These are phyloP conservation scores for Lindgomyces ingoldianus DNA, from an alignment of 495 filamentous ascomycete genomes.

Conservation along the genomic window DNA sequence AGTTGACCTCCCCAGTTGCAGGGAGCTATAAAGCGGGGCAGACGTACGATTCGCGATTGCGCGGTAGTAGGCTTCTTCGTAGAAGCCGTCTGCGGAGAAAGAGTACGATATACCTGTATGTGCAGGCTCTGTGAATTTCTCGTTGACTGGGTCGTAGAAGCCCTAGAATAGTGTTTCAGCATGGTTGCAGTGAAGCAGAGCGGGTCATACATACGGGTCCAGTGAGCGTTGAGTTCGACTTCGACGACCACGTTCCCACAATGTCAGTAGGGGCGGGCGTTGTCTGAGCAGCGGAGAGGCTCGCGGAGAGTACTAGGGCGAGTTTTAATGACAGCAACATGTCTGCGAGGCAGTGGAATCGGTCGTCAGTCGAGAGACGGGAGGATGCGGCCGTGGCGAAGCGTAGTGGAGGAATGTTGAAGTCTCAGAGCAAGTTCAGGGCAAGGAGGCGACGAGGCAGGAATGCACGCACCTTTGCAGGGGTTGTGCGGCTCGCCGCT, in stretches of 20 bases:
- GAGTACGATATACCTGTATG: slow-evolving; percentile 81
- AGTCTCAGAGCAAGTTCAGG: slow-evolving; percentile 8
- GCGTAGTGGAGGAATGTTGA: slow-evolving; percentile 19
- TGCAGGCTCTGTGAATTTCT: slow-evolving; percentile 67
- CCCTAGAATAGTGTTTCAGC: slow-evolving; percentile 50
- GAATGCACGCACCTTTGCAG: slow-evolving; percentile 21
- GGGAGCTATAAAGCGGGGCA: not conserved
- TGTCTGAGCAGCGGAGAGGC: slow-evolving; percentile 39
- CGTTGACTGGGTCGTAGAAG: slow-evolving; percentile 73
- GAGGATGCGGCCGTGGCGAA: slow-evolving; percentile 2
- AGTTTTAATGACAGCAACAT: slow-evolving; percentile 28
- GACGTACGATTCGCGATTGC: slow-evolving; percentile 72
- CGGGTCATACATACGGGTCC: slow-evolving; percentile 62
- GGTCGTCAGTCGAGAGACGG: not conserved
- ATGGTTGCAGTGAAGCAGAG: slow-evolving; percentile 9
- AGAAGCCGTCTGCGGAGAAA: slow-evolving; percentile 71
- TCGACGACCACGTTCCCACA: slow-evolving; percentile 76
- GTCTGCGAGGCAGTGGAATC: not conserved
- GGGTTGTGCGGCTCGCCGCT: slow-evolving; percentile 25
- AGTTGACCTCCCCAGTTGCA: not conserved
- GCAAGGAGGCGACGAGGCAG: slow-evolving; percentile 30
- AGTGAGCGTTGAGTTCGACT: slow-evolving; percentile 70
- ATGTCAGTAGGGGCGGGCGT: slow-evolving; percentile 53
- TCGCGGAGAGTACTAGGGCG: slow-evolving; percentile 20
- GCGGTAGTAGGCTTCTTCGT: slow-evolving; percentile 73